Evolutionary conservation across 306 rosid genomes (phyloP).

Genomic region (Clitoria ternatea): DNA sequence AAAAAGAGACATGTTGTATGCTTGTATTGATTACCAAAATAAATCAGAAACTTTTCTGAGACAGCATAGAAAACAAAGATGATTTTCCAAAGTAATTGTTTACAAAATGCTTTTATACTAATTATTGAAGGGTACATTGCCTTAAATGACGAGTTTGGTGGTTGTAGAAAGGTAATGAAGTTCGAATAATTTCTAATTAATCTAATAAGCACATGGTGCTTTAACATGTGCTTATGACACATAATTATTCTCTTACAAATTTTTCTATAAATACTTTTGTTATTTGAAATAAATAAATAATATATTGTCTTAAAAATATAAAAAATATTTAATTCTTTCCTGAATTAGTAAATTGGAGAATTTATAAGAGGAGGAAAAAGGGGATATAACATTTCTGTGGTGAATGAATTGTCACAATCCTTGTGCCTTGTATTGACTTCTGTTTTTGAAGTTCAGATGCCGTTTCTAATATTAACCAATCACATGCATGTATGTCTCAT

Average conservation of each 20-base stretch:
- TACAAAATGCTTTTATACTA: not conserved
- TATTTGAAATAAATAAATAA: too few relatives aligned
- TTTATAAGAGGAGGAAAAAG: too few relatives aligned
- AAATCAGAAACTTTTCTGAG: not conserved
- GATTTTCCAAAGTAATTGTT: not conserved
- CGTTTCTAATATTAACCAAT: slow-evolving; percentile 8
- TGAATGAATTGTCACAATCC: slow-evolving; percentile 16
- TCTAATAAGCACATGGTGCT: not conserved
- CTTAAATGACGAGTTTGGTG: not conserved
- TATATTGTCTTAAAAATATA: too few relatives aligned
- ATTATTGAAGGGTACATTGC: not conserved
- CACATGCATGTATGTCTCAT: slow-evolving; percentile 25
- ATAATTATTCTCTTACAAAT: too few relatives aligned
- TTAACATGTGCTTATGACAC: slow-evolving; percentile 7
- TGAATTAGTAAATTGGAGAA: too few relatives aligned
- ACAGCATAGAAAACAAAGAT: not conserved
- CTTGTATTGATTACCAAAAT: not conserved
- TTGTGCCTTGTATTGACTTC: not conserved
- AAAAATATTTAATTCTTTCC: too few relatives aligned
- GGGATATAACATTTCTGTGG: too few relatives aligned
- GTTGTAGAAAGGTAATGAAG: not conserved
- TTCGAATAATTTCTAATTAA: too few relatives aligned
- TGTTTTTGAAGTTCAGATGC: slow-evolving; percentile 9
- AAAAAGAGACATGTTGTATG: too few relatives aligned
- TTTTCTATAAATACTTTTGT: too few relatives aligned